A percentile compares a stretch with the other conserved stretches of the same genome.
These are phyloP conservation scores for Lichtheimia corymbifera DNA, from an alignment of 371 early-diverging fungal genomes.

Conservation along the genomic window DNA sequence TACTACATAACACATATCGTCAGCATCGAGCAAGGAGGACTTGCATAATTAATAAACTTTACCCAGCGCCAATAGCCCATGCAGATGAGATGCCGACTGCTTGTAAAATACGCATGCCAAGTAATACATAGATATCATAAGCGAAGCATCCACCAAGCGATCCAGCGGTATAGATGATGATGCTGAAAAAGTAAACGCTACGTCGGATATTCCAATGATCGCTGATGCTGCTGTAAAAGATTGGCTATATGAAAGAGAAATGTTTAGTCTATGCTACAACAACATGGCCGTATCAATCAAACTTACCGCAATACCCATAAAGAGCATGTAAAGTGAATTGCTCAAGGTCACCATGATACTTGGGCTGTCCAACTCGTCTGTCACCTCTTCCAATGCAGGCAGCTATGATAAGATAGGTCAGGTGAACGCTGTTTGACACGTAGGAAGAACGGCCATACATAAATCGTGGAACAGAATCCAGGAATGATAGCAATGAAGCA, in stretches of 20 bases:
- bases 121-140: conserved; percentile 54
- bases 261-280: background rate
- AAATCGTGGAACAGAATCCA: conserved; percentile 53
- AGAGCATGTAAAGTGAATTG: conserved; percentile 62
- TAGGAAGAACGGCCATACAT: conserved; percentile 23
- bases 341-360: conserved; percentile 57
- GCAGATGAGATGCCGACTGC: conserved; percentile 79
- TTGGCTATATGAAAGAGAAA: conserved; percentile 28
- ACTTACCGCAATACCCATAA: conserved; percentile 61
- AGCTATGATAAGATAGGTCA: conserved; percentile 25
- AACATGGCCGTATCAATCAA: background rate
- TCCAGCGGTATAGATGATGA: conserved; percentile 61
- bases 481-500: conserved; percentile 49
- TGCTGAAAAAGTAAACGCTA: conserved; percentile 63
- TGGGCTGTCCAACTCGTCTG: conserved; percentile 33
- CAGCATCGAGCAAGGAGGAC: background rate
- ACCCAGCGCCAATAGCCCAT: conserved; percentile 74
- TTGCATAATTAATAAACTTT: conserved; percentile 6
- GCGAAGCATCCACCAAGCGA: conserved; percentile 73
- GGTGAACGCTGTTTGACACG: background rate
- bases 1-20: conserved; percentile 26
- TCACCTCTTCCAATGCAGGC: conserved; percentile 53
- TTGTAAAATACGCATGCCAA: conserved; percentile 73
- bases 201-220: conserved; percentile 71
- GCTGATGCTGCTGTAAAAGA: conserved; percentile 72